A percentile compares a stretch with the other conserved stretches of the same genome.
Conservation (phyloP, 768 basidiomycete species). For the Boletus pseudo-olivaceus region DNA sequence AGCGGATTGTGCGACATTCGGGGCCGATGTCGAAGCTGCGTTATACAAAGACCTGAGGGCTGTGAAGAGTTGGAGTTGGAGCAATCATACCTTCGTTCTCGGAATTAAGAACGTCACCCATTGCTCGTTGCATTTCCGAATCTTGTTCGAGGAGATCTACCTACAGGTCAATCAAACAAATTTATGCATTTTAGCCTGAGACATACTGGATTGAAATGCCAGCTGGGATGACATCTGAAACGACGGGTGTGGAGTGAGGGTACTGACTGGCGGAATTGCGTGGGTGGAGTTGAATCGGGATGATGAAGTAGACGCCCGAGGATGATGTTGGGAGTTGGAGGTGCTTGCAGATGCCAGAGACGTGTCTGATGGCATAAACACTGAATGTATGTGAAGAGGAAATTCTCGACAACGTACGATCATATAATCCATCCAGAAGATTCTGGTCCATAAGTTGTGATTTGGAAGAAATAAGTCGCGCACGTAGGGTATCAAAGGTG, state of each 20-base stretch:
- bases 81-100: conserved; percentile 36
- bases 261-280: conserved; percentile 44
- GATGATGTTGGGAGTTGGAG: conserved; percentile 15
- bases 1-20: conserved; percentile 3
- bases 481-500: conserved; percentile 46
- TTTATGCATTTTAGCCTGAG: neutral
- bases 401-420: conserved; percentile 32
- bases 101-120: conserved; percentile 53
- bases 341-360: conserved; percentile 14
- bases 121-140: conserved; percentile 67
- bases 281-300: conserved; percentile 37
- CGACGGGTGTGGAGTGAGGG: conserved; percentile 51
- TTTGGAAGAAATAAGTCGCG: conserved; percentile 40
- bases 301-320: conserved; percentile 27
- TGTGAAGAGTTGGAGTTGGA: neutral
- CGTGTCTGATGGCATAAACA: conserved; percentile 11
- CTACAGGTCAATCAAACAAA: conserved; percentile 1
- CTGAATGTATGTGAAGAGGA: neutral
- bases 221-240: conserved; percentile 54
- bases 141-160: conserved; percentile 67
- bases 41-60: neutral
- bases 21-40: conserved; percentile 13
- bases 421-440: conserved; percentile 29
- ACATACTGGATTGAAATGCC: conserved; percentile 54
- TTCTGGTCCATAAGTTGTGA: conserved; percentile 37